phyloP scores from a whole-genome alignment of 306 rosid genomes.

The Rosa persica region DNA sequence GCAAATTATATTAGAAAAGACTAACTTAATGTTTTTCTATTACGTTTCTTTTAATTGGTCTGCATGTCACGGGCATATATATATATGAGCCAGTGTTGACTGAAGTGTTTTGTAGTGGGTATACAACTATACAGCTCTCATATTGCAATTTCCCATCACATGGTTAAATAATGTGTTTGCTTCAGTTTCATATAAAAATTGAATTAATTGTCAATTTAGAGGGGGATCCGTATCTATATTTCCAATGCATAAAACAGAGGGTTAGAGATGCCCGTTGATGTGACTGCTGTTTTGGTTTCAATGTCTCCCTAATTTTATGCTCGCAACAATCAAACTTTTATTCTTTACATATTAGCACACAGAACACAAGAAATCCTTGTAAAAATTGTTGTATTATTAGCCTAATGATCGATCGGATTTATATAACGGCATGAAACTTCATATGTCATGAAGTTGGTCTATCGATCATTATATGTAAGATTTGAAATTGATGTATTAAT shows the following conservation, averaged over 20 bases:
- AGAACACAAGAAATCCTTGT: neutral
- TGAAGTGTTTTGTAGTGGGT: neutral
- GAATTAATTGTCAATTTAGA: neutral
- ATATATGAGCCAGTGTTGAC: neutral
- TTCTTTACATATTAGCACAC: neutral
- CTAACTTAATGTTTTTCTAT: neutral
- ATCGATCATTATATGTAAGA: too few relatives aligned
- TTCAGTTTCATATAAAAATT: neutral
- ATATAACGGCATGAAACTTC: neutral
- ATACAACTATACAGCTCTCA: neutral
- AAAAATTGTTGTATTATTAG: neutral
- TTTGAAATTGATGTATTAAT: neutral
- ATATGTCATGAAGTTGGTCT: too few relatives aligned
- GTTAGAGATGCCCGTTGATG: neutral
- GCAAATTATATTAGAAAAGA: neutral
- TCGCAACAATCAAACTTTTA: neutral
- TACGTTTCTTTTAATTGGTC: neutral
- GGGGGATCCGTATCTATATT: neutral
- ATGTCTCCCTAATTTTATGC: neutral
- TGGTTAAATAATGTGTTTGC: slow-evolving; percentile 1
- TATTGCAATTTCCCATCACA: slow-evolving; percentile 8
- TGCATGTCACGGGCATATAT: slow-evolving; percentile 24
- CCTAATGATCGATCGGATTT: neutral
- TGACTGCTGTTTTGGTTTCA: neutral
- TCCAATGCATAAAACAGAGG: neutral